Conservation (phyloP, 129 eudicot species). For the Centella asiatica region DNA sequence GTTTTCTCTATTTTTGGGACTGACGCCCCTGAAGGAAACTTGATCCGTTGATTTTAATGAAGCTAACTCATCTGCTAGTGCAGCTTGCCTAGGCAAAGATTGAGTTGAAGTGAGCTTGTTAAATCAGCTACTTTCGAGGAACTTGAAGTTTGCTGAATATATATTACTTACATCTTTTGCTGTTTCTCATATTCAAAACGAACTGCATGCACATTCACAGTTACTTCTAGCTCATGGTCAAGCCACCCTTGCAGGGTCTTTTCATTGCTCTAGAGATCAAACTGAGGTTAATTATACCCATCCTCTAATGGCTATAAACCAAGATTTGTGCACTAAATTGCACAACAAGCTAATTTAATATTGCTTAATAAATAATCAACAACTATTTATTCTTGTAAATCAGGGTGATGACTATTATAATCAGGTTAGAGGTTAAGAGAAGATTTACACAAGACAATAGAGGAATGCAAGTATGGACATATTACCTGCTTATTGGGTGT, state of each 20-base stretch:
- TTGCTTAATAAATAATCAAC: no score
- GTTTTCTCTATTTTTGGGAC: slow-evolving; percentile 50
- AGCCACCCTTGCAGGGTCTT: slow-evolving; percentile 81
- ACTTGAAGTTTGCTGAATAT: not conserved
- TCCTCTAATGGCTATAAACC: no score
- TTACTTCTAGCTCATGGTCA: slow-evolving; percentile 82
- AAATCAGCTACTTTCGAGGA: not conserved
- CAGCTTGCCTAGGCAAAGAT: slow-evolving; percentile 51
- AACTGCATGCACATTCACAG: slow-evolving; percentile 77
- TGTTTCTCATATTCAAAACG: slow-evolving; percentile 77
- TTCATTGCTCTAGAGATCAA: slow-evolving; percentile 46
- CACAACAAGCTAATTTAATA: not conserved
- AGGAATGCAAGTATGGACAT: slow-evolving; percentile 2
- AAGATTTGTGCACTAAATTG: not conserved
- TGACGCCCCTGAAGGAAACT: slow-evolving; percentile 47
- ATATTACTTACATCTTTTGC: slow-evolving; percentile 56
- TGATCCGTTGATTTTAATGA: slow-evolving; percentile 69
- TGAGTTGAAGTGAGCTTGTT: slow-evolving; percentile 2
- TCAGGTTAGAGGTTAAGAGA: not conserved
- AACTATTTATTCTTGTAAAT: not conserved
- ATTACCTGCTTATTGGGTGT: slow-evolving; percentile 64
- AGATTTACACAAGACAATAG: not conserved
- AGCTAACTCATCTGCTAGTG: slow-evolving; percentile 79
- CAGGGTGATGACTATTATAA: not conserved
- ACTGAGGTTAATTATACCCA: not conserved